Conservation (phyloP, 1,284 basidiomycete species). For the Sporisorium graminicola region DNA sequence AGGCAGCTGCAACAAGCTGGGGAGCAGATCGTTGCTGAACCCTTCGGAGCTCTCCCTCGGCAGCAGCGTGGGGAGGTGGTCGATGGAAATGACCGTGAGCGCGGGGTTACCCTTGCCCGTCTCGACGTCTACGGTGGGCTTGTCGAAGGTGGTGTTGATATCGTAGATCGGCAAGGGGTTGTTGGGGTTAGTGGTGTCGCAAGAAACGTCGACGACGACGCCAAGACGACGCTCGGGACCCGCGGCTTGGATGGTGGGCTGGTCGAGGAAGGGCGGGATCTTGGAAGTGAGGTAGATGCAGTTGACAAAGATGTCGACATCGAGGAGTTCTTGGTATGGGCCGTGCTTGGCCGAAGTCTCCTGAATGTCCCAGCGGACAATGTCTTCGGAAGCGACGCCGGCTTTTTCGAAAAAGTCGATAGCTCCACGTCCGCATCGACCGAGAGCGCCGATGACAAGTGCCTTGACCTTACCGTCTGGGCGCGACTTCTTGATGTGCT, state of each 20-base stretch:
- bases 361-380: conserved; percentile 96
- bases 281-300: conserved; percentile 95
- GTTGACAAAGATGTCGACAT: conserved; percentile 98
- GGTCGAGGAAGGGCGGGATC: conserved; percentile 89
- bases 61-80: conserved; percentile 94
- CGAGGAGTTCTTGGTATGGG: conserved; percentile 94
- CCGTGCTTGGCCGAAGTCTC: conserved; percentile 94
- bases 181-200: conserved; percentile 98
- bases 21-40: conserved; percentile 90
- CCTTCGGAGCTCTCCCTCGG: conserved; percentile 97
- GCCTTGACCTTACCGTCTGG: conserved; percentile 79
- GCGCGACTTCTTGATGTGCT: conserved; percentile 73
- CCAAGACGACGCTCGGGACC: conserved; percentile 80
- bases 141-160: conserved; percentile 94
- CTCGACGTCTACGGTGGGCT: conserved; percentile 87
- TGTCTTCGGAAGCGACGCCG: conserved; percentile 82
- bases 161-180: conserved; percentile 97
- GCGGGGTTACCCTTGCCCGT: conserved; percentile 62
- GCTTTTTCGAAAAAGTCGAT: conserved; percentile 94
- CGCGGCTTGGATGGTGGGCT: conserved; percentile 80
- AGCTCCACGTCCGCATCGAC: conserved; percentile 95
- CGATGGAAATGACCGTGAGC: conserved; percentile 92
- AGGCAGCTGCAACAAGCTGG: conserved; percentile 73
- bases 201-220: conserved; percentile 96
- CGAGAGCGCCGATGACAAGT: conserved; percentile 95